Base-by-base conservation (phyloP, 176 grass and related monocot genomes). In the Leersia perrieri region DNA sequence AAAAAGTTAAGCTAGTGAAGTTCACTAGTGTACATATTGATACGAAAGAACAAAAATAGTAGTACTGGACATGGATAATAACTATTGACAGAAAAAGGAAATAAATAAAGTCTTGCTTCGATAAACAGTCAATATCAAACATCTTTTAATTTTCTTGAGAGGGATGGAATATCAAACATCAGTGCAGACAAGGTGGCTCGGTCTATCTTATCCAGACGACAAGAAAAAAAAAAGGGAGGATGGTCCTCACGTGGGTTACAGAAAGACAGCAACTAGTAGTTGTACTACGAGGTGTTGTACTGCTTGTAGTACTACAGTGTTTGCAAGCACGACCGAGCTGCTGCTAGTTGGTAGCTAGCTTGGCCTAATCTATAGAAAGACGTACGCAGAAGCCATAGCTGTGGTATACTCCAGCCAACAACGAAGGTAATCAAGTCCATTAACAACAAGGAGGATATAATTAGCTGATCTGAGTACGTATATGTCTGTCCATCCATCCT, bases 251-350 rank as follows among this genome's bases (percentile, higher is more conserved):
- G 36, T 39, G 51, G 51, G 81, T 34, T 5, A 60, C 40, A 45
- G 68, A 60, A 33, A 20, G 41, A 32, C 42, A 15, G 12, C 38
- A 78, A 47, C 38, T 72, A 63, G 36, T 72, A 63, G 36, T 1
- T 51, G 66, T 82, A 33, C 55, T 63, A 27, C 9, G 15, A 40
- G 55, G 42, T 65, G 42, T 32, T 86, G 68, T 79, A 72, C 82
- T 74, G 64, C 79, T 72, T 65, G 66, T 62, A 87, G 39, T 36
- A 68, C n/a, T n/a, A n/a, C n/a, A n/a, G 31, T 77, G 79, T 42
- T 82, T 30, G 70, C 35, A n/a, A 26, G 27, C n/a, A 67, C 34
- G 63, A 65, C 18, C 41, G 62, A 32, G 11, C 14, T 53, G 18
- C 44, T 18, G 44, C 44, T 47, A 5, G 14, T 7, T 53, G 1